phyloP scores from a whole-genome alignment of 345 rosid species.

The Salix suchowensis region DNA sequence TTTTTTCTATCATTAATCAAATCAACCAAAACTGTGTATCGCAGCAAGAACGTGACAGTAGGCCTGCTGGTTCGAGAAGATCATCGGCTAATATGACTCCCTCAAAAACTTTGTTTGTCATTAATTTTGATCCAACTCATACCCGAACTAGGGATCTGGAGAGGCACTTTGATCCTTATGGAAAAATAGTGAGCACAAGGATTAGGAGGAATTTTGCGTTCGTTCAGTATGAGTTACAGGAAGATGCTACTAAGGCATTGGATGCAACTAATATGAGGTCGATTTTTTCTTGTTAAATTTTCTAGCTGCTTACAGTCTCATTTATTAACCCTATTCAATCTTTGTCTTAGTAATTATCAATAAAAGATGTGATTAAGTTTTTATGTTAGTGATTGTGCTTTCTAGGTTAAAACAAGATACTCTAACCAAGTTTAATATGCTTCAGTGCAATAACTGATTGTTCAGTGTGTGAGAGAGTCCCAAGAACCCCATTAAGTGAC shows the following conservation, averaged over 20 bases:
- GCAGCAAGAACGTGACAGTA: conserved; percentile 65
- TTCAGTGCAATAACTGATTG: not conserved
- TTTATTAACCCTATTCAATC: not conserved
- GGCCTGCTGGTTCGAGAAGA: conserved; percentile 58
- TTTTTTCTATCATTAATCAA: not conserved
- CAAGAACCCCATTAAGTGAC: not conserved
- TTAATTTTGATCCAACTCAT: conserved; percentile 67
- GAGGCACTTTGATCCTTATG: conserved; percentile 82
- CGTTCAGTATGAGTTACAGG: conserved; percentile 72
- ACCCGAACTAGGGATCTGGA: conserved; percentile 79
- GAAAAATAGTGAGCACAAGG: conserved; percentile 72
- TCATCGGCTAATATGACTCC: conserved; percentile 55
- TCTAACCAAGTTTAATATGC: not conserved
- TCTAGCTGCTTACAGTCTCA: not conserved
- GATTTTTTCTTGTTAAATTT: not conserved
- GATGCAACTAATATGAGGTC: conserved; percentile 74
- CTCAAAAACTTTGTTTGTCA: conserved; percentile 80
- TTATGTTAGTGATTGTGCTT: not conserved
- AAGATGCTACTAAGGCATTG: conserved; percentile 76
- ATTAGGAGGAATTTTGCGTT: conserved; percentile 86
- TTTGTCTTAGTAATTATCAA: not conserved
- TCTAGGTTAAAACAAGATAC: not conserved
- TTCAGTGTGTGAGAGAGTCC: not conserved
- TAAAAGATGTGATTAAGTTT: not conserved
- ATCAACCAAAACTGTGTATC: not conserved